These are phyloP conservation scores for Deinandra increscens DNA, from an alignment of 129 eudicot species.

Conservation along the genomic window DNA sequence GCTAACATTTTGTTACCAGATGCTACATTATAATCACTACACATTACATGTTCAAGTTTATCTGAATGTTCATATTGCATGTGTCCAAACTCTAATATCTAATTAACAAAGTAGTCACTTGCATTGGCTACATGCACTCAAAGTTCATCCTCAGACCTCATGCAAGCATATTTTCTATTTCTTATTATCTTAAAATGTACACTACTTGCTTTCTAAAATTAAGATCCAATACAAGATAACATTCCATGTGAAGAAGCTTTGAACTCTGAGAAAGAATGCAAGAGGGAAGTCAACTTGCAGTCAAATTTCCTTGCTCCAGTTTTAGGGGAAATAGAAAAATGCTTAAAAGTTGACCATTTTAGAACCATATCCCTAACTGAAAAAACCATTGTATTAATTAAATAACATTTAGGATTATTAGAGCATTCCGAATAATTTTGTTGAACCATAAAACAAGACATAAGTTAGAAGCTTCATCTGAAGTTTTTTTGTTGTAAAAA, in stretches of 20 bases:
- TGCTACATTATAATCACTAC: background rate
- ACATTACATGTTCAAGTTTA: background rate
- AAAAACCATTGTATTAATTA: slow-evolving; percentile 11
- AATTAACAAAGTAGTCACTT: background rate
- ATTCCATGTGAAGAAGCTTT: slow-evolving; percentile 11
- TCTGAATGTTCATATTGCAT: background rate
- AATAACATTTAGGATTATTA: background rate
- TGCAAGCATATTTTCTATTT: background rate
- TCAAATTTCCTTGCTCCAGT: slow-evolving; percentile 10
- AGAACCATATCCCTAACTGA: background rate
- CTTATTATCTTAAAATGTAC: background rate
- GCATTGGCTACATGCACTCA: slow-evolving; percentile 12
- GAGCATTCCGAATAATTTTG: background rate
- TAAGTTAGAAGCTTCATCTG: background rate
- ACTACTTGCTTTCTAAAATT: background rate
- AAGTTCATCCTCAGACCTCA: background rate
- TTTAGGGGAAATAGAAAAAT: background rate
- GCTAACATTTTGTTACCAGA: slow-evolving; percentile 4
- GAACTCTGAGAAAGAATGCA: background rate
- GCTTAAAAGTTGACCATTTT: background rate
- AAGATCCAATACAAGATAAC: background rate
- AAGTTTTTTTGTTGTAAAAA: too few species aligned
- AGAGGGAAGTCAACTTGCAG: background rate
- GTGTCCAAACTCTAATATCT: background rate
- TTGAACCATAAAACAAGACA: background rate